phyloP scores from a whole-genome alignment of 73 alveolate species.

The Effrenium voratum region DNA sequence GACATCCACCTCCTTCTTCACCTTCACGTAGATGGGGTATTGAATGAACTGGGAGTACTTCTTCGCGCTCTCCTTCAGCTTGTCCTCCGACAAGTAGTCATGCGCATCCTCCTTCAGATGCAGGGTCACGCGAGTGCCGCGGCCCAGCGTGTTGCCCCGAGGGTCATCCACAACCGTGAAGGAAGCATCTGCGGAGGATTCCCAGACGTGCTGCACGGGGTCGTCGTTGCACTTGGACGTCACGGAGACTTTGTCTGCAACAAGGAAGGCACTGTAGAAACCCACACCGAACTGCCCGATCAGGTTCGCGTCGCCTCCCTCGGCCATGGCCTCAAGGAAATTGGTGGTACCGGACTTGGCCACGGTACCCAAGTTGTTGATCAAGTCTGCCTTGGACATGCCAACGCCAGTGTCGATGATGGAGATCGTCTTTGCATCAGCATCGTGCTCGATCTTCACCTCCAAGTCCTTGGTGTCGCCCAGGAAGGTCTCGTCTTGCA shows the following conservation, averaged over 20 bases:
- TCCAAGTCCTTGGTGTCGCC: constrained; percentile 97
- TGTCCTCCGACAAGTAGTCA: constrained; percentile 96
- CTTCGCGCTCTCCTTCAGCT: constrained; percentile 98
- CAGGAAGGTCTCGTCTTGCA: constrained; percentile 97
- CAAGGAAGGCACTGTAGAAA: constrained; percentile 99
- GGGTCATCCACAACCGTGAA: constrained; percentile 99
- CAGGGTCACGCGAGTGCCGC: constrained; percentile 99
- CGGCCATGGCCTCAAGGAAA: constrained; percentile 99
- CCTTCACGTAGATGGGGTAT: constrained; percentile 99
- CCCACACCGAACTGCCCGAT: constrained; percentile 99
- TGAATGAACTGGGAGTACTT: constrained; percentile 99
- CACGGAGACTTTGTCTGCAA: constrained; percentile 99
- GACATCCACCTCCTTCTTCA: constrained; percentile 49
- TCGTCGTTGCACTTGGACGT: constrained; percentile 97
- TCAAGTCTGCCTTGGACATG: constrained; percentile 98
- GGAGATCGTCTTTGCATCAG: constrained; percentile 98
- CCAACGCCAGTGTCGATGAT: constrained; percentile 97
- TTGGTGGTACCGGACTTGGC: constrained; percentile 99
- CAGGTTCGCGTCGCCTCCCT: constrained; percentile 96
- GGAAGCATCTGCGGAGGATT: constrained; percentile 98
- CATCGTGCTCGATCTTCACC: constrained; percentile 98
- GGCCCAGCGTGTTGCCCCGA: constrained; percentile 99
- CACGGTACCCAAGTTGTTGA: constrained; percentile 98
- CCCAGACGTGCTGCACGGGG: constrained; percentile 98
- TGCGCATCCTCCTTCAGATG: constrained; percentile 99